Percentiles rank a stretch among this genome's conserved stretches.
These are phyloP conservation scores for Picea abies DNA, from an alignment of 83 land plant species.

Conservation along the genomic window DNA sequence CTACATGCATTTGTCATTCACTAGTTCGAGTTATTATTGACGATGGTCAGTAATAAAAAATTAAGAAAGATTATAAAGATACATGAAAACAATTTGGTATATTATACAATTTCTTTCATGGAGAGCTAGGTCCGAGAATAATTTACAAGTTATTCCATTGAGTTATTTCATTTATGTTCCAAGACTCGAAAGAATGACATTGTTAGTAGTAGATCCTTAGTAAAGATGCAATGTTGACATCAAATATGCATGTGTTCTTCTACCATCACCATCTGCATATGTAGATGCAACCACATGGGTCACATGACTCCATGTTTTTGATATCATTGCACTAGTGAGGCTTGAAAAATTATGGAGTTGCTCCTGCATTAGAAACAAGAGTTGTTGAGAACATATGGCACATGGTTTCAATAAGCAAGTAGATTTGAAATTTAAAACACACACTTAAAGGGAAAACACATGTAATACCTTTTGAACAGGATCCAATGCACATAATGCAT, in stretches of 20 bases:
- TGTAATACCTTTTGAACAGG: slow-evolving; percentile 57
- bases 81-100: too few relatives aligned
- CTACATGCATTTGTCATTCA: too few relatives aligned
- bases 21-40: too few relatives aligned
- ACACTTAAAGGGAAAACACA: background rate
- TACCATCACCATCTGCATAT: slow-evolving; percentile 66
- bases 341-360: slow-evolving; percentile 47
- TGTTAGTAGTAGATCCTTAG: too few relatives aligned
- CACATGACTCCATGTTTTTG: slow-evolving; percentile 54
- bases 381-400: background rate
- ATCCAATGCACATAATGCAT: slow-evolving; percentile 83
- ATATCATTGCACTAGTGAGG: slow-evolving; percentile 39
- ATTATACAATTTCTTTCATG: too few relatives aligned
- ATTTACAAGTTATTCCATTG: too few relatives aligned
- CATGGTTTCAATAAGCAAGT: background rate
- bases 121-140: too few relatives aligned
- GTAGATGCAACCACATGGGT: slow-evolving; percentile 82
- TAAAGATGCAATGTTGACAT: too few relatives aligned
- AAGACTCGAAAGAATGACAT: too few relatives aligned
- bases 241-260: slow-evolving; percentile 69
- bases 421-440: background rate
- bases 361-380: slow-evolving; percentile 33
- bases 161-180: too few relatives aligned
- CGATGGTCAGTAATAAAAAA: too few relatives aligned
- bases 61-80: too few relatives aligned